Evolutionary conservation across 1,139 yeast species (phyloP).

Genomic region (Magnusiomyces ingens): DNA sequence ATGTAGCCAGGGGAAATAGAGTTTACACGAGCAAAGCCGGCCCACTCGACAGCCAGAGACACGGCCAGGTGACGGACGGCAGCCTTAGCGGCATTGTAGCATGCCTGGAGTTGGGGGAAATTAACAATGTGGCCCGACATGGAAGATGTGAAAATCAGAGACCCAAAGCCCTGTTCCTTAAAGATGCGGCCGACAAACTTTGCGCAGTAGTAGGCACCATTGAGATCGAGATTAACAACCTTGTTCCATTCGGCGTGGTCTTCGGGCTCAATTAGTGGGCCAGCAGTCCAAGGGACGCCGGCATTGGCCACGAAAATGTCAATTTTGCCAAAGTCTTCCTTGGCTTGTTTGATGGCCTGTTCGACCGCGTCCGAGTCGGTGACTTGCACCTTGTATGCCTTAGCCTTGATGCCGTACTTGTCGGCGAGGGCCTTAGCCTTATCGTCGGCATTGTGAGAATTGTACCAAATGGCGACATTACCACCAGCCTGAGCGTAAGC

Average conservation of each 20-base stretch:
- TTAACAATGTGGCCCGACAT: slow-evolving; percentile 90
- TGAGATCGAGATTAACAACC: slow-evolving; percentile 63
- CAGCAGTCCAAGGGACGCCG: slow-evolving; percentile 82
- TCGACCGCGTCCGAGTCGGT: slow-evolving; percentile 55
- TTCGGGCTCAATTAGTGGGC: slow-evolving; percentile 54
- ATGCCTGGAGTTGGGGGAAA: slow-evolving; percentile 81
- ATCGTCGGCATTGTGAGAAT: slow-evolving; percentile 53
- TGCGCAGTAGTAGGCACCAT: slow-evolving; percentile 73
- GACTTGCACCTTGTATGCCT: slow-evolving; percentile 69
- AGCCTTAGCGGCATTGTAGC: slow-evolving; percentile 89
- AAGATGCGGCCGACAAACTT: slow-evolving; percentile 65
- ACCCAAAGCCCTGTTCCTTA: slow-evolving; percentile 63
- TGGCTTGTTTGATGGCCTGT: slow-evolving; percentile 49
- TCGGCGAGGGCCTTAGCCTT: slow-evolving; percentile 51
- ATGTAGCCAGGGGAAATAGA: slow-evolving; percentile 84
- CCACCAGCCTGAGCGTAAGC: slow-evolving; percentile 91
- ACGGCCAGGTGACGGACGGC: slow-evolving; percentile 71
- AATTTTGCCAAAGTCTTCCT: slow-evolving; percentile 65
- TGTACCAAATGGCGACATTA: slow-evolving; percentile 80
- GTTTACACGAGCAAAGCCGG: slow-evolving; percentile 82
- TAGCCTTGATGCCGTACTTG: slow-evolving; percentile 58
- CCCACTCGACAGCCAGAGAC: slow-evolving; percentile 87
- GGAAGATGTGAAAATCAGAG: slow-evolving; percentile 77
- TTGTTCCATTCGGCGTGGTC: slow-evolving; percentile 58
- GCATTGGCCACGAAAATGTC: slow-evolving; percentile 89